Conservation (phyloP, 1,139 yeast species). For the Scheffersomyces titani region DNA sequence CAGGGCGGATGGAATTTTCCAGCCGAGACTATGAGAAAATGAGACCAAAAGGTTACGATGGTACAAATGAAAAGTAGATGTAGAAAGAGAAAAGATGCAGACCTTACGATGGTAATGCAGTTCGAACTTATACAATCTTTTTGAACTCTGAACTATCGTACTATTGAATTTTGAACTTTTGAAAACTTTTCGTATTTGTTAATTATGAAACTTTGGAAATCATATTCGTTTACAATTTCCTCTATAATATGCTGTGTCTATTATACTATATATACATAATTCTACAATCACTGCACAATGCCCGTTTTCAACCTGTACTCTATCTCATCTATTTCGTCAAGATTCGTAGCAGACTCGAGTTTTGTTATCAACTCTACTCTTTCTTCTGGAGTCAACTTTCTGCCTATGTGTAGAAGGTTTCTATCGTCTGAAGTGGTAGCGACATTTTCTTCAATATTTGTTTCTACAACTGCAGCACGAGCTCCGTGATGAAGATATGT, state of each 20-base stretch:
- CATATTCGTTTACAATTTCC: neutral
- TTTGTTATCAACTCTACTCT: constrained; percentile 50
- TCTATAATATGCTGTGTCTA: neutral
- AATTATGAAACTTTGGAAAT: neutral
- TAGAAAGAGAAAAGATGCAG: neutral
- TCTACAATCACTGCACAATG: neutral
- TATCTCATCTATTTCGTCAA: constrained; percentile 74
- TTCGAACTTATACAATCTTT: neutral
- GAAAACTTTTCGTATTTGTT: neutral
- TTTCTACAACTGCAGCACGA: neutral
- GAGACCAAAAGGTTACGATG: neutral
- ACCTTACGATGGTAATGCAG: neutral
- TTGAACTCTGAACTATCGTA: no score
- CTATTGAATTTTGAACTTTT: neutral
- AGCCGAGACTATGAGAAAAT: neutral
- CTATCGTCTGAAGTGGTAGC: constrained; percentile 3
- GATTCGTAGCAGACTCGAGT: constrained; percentile 61
- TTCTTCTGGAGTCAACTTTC: constrained; percentile 56
- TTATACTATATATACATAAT: constrained; percentile 4
- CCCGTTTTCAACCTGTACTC: constrained; percentile 54
- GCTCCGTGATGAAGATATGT: constrained; percentile 8
- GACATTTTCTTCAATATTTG: constrained; percentile 17
- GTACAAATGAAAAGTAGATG: neutral
- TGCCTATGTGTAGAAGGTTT: constrained; percentile 22
- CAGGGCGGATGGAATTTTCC: neutral